Percentiles rank a stretch among this genome's conserved stretches.
Conservation (phyloP, 2,329 filamentous ascomycete species). For the Ascochyta pisi region DNA sequence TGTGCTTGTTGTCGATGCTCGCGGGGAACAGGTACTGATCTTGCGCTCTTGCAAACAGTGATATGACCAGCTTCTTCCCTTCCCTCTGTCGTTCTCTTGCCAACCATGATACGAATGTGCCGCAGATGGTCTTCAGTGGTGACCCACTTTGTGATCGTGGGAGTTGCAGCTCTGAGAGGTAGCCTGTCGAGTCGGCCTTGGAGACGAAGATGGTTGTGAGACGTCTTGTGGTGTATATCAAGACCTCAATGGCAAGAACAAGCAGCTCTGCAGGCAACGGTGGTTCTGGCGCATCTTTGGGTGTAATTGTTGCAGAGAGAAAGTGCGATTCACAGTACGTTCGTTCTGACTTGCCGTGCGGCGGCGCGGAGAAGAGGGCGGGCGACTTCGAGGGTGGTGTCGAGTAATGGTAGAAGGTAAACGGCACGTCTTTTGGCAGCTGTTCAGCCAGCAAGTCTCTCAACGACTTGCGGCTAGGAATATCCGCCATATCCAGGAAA, state of each 20-base stretch:
- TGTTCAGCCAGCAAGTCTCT: constrained; percentile 58
- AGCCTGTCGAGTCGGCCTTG: constrained; percentile 96
- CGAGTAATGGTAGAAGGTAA: constrained; percentile 84
- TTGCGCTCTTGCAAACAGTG: constrained; percentile 90
- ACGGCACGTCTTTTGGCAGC: constrained; percentile 61
- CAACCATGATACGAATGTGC: constrained; percentile 78
- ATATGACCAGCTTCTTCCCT: constrained; percentile 75
- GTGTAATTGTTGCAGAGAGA: constrained; percentile 62
- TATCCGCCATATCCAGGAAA: constrained; percentile 34
- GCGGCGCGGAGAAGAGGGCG: constrained; percentile 80
- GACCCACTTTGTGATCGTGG: constrained; percentile 61
- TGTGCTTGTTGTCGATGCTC: constrained; percentile 81
- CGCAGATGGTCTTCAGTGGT: constrained; percentile 75
- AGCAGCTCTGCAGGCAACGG: constrained; percentile 62
- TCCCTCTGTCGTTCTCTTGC: constrained; percentile 70
- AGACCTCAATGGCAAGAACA: constrained; percentile 83
- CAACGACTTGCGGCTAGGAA: constrained; percentile 32
- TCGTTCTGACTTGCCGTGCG: constrained; percentile 71
- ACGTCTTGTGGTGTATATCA: constrained; percentile 80
- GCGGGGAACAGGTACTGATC: constrained; percentile 94
- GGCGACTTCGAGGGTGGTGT: constrained; percentile 78
- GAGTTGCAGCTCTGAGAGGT: constrained; percentile 71
- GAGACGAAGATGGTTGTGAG: constrained; percentile 92
- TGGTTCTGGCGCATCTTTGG: constrained; percentile 34
- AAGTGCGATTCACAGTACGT: constrained; percentile 92